Evolutionary conservation across 768 basidiomycete genomes (phyloP).

Genomic region (Agrocybe pediades): DNA sequence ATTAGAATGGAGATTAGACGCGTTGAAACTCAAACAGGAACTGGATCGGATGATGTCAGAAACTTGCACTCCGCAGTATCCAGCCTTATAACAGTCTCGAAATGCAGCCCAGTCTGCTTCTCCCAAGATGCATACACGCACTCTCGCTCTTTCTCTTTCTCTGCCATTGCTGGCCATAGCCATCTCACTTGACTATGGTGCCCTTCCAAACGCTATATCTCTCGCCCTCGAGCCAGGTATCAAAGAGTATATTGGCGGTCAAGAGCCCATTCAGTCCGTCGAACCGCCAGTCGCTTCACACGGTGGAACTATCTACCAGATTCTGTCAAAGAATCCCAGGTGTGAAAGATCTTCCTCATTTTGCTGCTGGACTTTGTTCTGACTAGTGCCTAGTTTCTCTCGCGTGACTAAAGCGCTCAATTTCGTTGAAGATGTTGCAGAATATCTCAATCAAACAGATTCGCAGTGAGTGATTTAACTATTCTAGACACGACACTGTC

Average conservation of each 20-base stretch:
- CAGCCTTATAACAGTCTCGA: background rate
- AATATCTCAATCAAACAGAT: conserved; percentile 40
- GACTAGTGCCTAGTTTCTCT: conserved; percentile 30
- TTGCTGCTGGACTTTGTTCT: background rate
- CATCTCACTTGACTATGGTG: background rate
- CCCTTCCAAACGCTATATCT: background rate
- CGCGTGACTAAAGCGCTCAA: conserved; percentile 41
- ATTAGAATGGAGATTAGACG: background rate
- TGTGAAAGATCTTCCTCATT: background rate
- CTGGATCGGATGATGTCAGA: background rate
- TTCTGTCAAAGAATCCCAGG: background rate
- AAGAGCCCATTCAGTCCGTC: background rate
- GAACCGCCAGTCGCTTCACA: too few species aligned
- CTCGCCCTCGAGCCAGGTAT: background rate
- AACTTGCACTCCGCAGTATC: background rate
- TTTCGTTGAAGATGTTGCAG: conserved; percentile 37
- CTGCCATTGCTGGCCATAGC: background rate
- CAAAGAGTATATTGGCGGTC: background rate
- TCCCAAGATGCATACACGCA: background rate
- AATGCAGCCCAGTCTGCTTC: background rate
- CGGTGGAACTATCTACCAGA: background rate
- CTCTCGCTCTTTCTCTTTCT: background rate
- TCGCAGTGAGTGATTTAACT: conserved; percentile 26
- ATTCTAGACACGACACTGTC: background rate
- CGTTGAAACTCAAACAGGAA: background rate